Percentiles rank a stretch among this genome's conserved stretches.
phyloP scores from a whole-genome alignment of 192 early-diverging fungal species.

The Glomus cerebriforme region DNA sequence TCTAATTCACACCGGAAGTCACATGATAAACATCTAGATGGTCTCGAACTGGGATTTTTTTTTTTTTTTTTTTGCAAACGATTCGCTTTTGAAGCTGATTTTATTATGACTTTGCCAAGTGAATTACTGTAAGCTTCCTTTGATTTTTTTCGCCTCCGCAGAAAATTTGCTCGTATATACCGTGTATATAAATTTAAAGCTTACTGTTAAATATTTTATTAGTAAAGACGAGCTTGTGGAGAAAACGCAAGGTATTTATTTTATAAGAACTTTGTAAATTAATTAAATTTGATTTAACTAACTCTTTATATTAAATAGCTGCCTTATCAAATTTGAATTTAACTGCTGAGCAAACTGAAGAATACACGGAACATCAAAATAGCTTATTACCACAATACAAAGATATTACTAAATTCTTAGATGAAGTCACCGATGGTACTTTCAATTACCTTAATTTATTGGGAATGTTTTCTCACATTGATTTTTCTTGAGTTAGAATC shows the following conservation, averaged over 20 bases:
- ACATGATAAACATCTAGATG: too few species aligned
- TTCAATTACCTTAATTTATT: neutral
- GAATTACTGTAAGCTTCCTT: neutral
- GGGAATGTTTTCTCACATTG: neutral
- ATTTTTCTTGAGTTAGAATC: neutral
- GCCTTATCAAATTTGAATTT: slow-evolving; percentile 1
- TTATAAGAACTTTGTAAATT: neutral
- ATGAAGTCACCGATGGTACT: slow-evolving; percentile 44
- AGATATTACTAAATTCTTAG: slow-evolving; percentile 47
- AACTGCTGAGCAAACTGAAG: neutral
- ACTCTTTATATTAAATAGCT: neutral
- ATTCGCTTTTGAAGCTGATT: neutral
- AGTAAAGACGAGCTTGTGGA: slow-evolving; percentile 9
- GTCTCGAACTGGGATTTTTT: too few species aligned
- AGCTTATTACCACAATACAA: slow-evolving; percentile 41
- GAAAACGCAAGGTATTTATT: neutral
- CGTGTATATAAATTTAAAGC: neutral
- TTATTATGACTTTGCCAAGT: neutral
- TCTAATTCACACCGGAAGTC: too few species aligned
- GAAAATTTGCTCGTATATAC: neutral
- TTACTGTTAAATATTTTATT: neutral
- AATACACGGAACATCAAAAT: neutral
- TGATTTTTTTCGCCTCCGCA: too few species aligned
- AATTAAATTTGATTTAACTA: neutral
- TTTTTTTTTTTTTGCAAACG: too few species aligned